Percentiles rank a stretch among this genome's conserved stretches.
These are phyloP conservation scores for Phellinidium pouzarii DNA, from an alignment of 1,284 basidiomycete species.

Conservation along the genomic window DNA sequence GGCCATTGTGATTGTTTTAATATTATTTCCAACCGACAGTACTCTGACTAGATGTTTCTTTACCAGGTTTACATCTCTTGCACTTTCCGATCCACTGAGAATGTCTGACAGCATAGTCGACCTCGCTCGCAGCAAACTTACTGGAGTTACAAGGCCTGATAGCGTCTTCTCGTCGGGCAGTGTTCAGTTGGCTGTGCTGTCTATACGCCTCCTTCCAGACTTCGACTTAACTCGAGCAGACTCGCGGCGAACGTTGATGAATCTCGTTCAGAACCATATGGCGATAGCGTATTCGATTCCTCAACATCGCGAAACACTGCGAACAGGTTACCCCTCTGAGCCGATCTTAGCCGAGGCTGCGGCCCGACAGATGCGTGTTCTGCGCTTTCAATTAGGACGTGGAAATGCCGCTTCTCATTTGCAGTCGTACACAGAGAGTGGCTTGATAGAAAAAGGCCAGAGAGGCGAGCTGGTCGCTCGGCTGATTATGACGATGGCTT, in stretches of 20 bases:
- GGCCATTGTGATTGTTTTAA: neutral
- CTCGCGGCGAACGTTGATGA: neutral
- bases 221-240: neutral
- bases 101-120: neutral
- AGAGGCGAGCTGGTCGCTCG: slow-evolving; percentile 9
- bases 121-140: neutral
- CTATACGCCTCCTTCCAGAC: neutral
- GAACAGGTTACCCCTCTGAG: slow-evolving; percentile 20
- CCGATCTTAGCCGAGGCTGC: slow-evolving; percentile 21
- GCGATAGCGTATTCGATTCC: slow-evolving; percentile 16
- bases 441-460: slow-evolving; percentile 3
- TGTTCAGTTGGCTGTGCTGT: neutral
- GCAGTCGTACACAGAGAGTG: neutral
- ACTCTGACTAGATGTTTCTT: neutral
- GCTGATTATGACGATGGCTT: neutral
- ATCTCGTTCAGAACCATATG: neutral
- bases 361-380: slow-evolving; percentile 6
- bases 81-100: neutral
- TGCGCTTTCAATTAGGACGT: neutral
- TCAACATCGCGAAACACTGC: slow-evolving; percentile 14
- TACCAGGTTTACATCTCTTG: neutral
- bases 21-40: neutral
- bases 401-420: neutral
- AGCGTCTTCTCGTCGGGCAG: too few relatives aligned
- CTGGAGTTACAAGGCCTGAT: neutral